Conservation (phyloP, 1,284 basidiomycete genomes). For the Marasmius oreades region DNA sequence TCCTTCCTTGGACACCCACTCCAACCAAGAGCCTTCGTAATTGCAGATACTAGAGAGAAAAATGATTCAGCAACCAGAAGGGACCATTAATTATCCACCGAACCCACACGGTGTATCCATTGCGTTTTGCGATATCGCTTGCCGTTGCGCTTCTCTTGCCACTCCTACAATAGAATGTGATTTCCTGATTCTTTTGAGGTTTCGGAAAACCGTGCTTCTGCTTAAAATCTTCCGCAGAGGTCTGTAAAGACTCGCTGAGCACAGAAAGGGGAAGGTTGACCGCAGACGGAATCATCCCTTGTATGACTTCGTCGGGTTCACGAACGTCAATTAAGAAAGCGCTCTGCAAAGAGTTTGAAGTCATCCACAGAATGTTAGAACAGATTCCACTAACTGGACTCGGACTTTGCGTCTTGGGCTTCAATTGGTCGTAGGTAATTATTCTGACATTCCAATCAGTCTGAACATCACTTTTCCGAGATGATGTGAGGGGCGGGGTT, state of each 20-base stretch:
- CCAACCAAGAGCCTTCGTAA: slow-evolving; percentile 91
- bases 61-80: slow-evolving; percentile 1
- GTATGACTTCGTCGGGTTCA: slow-evolving; percentile 89
- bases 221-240: slow-evolving; percentile 60
- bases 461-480: slow-evolving; percentile 41
- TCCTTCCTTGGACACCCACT: slow-evolving; percentile 78
- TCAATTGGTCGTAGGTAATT: slow-evolving; percentile 81
- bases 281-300: slow-evolving; percentile 93
- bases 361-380: background rate
- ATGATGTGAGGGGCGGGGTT: slow-evolving; percentile 21
- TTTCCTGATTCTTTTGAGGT: slow-evolving; percentile 71
- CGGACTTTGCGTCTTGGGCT: slow-evolving; percentile 80
- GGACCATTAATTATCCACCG: background rate
- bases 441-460: slow-evolving; percentile 69
- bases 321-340: slow-evolving; percentile 90
- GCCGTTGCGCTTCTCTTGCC: slow-evolving; percentile 86
- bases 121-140: slow-evolving; percentile 78
- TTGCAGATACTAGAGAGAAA: slow-evolving; percentile 63
- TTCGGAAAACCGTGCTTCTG: slow-evolving; percentile 82
- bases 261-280: slow-evolving; percentile 90
- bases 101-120: slow-evolving; percentile 81
- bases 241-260: slow-evolving; percentile 68
- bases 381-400: slow-evolving; percentile 58
- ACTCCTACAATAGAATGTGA: slow-evolving; percentile 94
- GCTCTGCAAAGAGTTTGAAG: slow-evolving; percentile 44